A percentile compares a stretch with the other conserved stretches of the same genome.
phyloP scores from a whole-genome alignment of 208 protist species.

The Crithidia acanthocephali region DNA sequence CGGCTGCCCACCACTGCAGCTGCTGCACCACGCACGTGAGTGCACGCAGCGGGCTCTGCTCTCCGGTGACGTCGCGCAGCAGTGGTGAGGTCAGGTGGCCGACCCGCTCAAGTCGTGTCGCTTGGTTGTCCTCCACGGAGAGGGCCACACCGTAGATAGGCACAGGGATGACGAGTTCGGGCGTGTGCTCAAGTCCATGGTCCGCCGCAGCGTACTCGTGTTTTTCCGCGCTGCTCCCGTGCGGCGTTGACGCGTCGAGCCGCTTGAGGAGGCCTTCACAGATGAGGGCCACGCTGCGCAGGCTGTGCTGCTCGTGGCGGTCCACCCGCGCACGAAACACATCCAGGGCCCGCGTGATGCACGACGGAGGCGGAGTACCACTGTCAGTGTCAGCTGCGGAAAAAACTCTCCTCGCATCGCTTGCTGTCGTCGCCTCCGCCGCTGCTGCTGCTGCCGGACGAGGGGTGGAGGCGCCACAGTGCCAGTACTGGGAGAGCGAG shows the following conservation, averaged over 20 bases:
- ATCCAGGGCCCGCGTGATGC: slow-evolving; percentile 7
- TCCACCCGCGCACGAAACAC: slow-evolving; percentile 11
- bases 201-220: not conserved
- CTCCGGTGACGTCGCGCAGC: not conserved
- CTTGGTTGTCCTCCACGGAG: slow-evolving; percentile 29
- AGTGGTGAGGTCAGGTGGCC: slow-evolving; percentile 30
- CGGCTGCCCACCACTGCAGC: slow-evolving; percentile 17
- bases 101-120: slow-evolving; percentile 25
- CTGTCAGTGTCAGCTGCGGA: not conserved
- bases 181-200: not conserved
- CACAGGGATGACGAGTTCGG: slow-evolving; percentile 12
- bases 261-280: not conserved
- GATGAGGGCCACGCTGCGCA: slow-evolving; percentile 1
- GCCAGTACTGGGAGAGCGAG: slow-evolving; percentile 18
- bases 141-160: slow-evolving; percentile 31
- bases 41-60: slow-evolving; percentile 1
- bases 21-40: slow-evolving; percentile 12
- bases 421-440: not conserved
- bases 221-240: not conserved
- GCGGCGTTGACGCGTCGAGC: not conserved
- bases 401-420: not conserved
- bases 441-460: not conserved
- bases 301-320: slow-evolving; percentile 14
- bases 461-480: not conserved
- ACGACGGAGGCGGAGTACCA: not conserved